A percentile compares a stretch with the other conserved stretches of the same genome.
phyloP scores from a whole-genome alignment of 306 rosid genomes.

The Vigna hirtella region DNA sequence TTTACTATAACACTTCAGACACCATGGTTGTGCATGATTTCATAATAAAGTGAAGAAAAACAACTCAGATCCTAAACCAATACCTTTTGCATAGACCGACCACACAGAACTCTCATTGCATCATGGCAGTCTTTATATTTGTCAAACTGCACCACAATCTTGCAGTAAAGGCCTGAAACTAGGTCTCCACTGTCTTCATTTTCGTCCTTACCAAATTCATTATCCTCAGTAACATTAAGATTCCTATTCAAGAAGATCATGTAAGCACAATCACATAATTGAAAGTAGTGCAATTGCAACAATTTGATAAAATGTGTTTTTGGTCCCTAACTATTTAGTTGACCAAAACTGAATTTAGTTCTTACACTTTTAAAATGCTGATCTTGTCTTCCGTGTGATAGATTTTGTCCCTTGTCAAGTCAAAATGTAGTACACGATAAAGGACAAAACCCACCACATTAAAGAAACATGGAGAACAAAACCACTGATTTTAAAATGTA shows the following conservation, averaged over 20 bases:
- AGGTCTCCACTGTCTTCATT: constrained; percentile 64
- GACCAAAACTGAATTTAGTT: not conserved
- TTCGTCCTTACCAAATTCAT: constrained; percentile 71
- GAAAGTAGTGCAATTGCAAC: not conserved
- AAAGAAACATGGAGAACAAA: not conserved
- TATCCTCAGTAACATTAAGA: constrained; percentile 87
- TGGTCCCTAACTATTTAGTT: not conserved
- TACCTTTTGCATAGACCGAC: constrained; percentile 94
- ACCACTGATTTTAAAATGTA: not conserved
- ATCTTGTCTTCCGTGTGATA: too few relatives aligned
- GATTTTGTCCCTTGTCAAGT: not conserved
- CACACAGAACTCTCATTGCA: constrained; percentile 74
- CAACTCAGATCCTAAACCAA: constrained; percentile 15
- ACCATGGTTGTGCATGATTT: constrained; percentile 23
- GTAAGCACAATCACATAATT: constrained; percentile 1
- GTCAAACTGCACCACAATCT: constrained; percentile 91
- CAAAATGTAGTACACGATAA: not conserved
- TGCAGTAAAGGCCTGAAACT: constrained; percentile 88
- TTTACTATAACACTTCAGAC: not conserved
- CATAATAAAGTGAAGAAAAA: constrained; percentile 1
- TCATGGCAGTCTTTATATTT: constrained; percentile 73
- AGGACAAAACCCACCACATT: not conserved
- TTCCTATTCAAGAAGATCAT: constrained; percentile 61
- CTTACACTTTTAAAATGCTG: not conserved
- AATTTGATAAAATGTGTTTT: too few relatives aligned